phyloP scores from a whole-genome alignment of 2,329 filamentous ascomycete genomes.

The Cordyceps militaris region DNA sequence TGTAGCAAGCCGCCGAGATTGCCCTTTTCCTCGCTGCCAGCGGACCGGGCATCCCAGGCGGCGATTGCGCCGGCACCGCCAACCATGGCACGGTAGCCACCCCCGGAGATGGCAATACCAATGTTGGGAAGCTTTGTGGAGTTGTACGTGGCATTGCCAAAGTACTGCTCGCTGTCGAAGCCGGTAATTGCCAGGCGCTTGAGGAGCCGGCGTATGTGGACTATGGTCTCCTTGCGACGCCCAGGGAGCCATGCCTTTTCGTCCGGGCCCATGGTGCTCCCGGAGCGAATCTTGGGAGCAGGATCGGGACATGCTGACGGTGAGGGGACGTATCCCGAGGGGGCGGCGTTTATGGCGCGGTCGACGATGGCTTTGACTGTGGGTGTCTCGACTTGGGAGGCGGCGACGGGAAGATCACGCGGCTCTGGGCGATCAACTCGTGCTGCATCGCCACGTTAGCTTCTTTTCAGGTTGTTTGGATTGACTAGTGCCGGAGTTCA shows the following conservation, averaged over 20 bases:
- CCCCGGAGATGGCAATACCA: slow-evolving; percentile 71
- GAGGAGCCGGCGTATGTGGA: slow-evolving; percentile 64
- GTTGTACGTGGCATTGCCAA: slow-evolving; percentile 59
- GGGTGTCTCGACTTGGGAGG: neutral
- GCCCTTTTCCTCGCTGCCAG: slow-evolving; percentile 38
- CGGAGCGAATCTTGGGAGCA: slow-evolving; percentile 10
- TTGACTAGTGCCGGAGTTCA: neutral
- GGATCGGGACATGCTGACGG: slow-evolving; percentile 5
- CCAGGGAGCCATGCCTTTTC: slow-evolving; percentile 53
- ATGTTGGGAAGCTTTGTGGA: slow-evolving; percentile 49
- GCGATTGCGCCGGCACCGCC: slow-evolving; percentile 74
- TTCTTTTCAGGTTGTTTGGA: neutral
- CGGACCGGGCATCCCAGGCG: slow-evolving; percentile 70
- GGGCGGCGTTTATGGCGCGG: slow-evolving; percentile 7
- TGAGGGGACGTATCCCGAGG: slow-evolving; percentile 7
- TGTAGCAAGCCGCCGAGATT: slow-evolving; percentile 78
- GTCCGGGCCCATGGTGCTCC: slow-evolving; percentile 3
- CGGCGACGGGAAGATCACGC: neutral
- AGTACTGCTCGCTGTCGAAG: slow-evolving; percentile 63
- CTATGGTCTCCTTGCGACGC: slow-evolving; percentile 60
- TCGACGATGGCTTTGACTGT: neutral
- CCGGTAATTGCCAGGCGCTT: slow-evolving; percentile 58
- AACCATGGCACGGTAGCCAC: slow-evolving; percentile 80
- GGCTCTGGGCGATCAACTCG: neutral
- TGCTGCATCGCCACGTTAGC: neutral